Base-by-base conservation (phyloP, 768 basidiomycete genomes). In the Lyophyllum atratum region DNA sequence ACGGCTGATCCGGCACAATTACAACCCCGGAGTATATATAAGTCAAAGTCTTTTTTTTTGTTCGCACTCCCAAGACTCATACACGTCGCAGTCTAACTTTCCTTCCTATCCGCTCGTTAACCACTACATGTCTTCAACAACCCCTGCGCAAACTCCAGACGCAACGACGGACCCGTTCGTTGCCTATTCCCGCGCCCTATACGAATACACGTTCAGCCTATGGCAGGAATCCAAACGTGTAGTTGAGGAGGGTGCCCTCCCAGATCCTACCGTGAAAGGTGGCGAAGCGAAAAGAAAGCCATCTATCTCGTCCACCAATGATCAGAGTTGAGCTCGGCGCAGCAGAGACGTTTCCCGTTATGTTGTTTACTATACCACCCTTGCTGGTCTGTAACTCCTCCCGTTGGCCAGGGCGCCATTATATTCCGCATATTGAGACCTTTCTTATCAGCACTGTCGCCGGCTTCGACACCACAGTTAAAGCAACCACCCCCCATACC, bases 221-320 rank as follows among this genome's bases (percentile, higher is more conserved):
- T 89, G 87, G 86, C 81, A 82, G 49, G 85, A 89, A 66, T 85
- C 86, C 5, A 76, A 85, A 64, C 79, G 80, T 62, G 66, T 76
- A 55, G 81, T 80, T 37, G 86, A 87, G 65, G 82, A 86, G 46
- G 51, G 22, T 47, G 44, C 57, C 40, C 45, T 56, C 46, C 34
- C 52, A 21, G 26, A 46, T 28, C 31, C 55, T 12, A 48, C 52
- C 11, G 31, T 21, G 48, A 52, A 43, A 15, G 39, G 31, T 31
- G 31, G 22, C 21, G 34, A 59, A 52, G 26, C 17, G 33, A 60
- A 31, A 34, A 42, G 49, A 34, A 53, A 49, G 24, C 28, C 55
- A 54, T 14, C 37, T 21, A 17, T 24, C 33, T 25, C 29, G 17
- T 12, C 44, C 1, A 48, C 49, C 26, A 46, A 46, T 25, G 45